A percentile compares a stretch with the other conserved stretches of the same genome.
phyloP scores from a whole-genome alignment of 305 asterid species.

The Petunia hybrid region DNA sequence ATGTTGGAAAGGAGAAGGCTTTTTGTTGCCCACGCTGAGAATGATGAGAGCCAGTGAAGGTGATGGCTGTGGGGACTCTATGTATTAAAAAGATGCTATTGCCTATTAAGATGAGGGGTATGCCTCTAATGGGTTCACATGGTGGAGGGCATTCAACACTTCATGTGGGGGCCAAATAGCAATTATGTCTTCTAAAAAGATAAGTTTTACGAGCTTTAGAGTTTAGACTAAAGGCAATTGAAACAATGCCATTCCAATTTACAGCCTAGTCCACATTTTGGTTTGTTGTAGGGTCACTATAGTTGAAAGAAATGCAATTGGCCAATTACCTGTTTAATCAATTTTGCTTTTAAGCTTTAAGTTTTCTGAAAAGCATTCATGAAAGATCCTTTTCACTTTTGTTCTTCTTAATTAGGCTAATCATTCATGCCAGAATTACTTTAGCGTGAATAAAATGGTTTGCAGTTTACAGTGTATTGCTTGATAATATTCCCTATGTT shows the following conservation, averaged over 20 bases:
- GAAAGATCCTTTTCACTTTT: conserved; percentile 19
- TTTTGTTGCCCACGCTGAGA: conserved; percentile 33
- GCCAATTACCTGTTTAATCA: background rate
- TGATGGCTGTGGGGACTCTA: conserved; percentile 27
- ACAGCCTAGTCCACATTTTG: conserved; percentile 13
- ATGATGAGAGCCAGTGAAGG: conserved; percentile 26
- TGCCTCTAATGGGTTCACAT: conserved; percentile 32
- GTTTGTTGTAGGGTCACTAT: conserved; percentile 17
- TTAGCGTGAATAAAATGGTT: conserved; percentile 16
- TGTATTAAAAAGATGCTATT: background rate
- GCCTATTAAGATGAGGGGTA: conserved; percentile 5
- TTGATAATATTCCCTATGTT: background rate
- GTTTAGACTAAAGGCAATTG: background rate
- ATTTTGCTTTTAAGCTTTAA: conserved; percentile 1
- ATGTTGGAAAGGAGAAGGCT: conserved; percentile 23
- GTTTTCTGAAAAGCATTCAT: conserved; percentile 23
- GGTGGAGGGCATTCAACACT: conserved; percentile 28
- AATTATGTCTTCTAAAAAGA: conserved; percentile 25
- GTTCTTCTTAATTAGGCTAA: conserved; percentile 19
- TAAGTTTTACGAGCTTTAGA: background rate
- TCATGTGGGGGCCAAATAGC: conserved; percentile 32
- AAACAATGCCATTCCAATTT: conserved; percentile 4
- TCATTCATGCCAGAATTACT: conserved; percentile 21
- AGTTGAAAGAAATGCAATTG: conserved; percentile 11
- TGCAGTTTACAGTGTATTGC: background rate